Percentiles rank a stretch among this genome's conserved stretches.
These are phyloP conservation scores for Leptomonas pyrrhocoris DNA, from an alignment of 208 protist genomes.

Conservation along the genomic window DNA sequence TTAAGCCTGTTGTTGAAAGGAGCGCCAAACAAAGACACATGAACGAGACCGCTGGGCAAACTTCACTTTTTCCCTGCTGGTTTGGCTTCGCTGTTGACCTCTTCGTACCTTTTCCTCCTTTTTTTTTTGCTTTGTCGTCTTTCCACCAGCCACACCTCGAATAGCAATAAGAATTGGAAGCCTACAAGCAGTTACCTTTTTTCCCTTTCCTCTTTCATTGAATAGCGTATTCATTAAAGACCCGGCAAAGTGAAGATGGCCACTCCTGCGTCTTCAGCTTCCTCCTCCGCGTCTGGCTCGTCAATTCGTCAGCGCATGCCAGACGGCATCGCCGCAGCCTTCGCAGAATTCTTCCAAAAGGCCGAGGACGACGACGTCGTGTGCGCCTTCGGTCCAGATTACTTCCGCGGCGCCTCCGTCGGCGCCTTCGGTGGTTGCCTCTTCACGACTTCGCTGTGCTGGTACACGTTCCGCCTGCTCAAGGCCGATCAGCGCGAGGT, in stretches of 20 bases:
- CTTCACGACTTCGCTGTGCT: slow-evolving; percentile 38
- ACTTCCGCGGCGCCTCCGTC: slow-evolving; percentile 68
- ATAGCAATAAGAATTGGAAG: no score
- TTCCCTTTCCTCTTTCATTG: no score
- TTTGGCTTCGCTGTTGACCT: not conserved
- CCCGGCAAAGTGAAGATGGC: not conserved
- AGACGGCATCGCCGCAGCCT: not conserved
- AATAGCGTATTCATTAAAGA: not conserved
- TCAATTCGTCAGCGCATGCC: not conserved
- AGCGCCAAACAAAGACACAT: no score
- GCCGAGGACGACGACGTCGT: slow-evolving; percentile 73
- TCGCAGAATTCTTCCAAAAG: slow-evolving; percentile 36
- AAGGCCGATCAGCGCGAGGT: slow-evolving; percentile 54
- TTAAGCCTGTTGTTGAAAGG: no score
- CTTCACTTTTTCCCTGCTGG: no score
- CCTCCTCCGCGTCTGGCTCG: not conserved
- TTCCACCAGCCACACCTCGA: no score
- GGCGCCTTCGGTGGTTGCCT: slow-evolving; percentile 55
- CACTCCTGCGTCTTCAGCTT: not conserved
- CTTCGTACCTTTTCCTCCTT: no score
- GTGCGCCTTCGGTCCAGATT: slow-evolving; percentile 79
- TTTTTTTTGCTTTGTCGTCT: no score
- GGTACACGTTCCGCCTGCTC: slow-evolving; percentile 50
- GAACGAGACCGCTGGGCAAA: no score
- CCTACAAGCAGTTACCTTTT: no score